phyloP scores from a whole-genome alignment of 225 moss, liverwort and hornwort species.

The Straminergon stramineum region DNA sequence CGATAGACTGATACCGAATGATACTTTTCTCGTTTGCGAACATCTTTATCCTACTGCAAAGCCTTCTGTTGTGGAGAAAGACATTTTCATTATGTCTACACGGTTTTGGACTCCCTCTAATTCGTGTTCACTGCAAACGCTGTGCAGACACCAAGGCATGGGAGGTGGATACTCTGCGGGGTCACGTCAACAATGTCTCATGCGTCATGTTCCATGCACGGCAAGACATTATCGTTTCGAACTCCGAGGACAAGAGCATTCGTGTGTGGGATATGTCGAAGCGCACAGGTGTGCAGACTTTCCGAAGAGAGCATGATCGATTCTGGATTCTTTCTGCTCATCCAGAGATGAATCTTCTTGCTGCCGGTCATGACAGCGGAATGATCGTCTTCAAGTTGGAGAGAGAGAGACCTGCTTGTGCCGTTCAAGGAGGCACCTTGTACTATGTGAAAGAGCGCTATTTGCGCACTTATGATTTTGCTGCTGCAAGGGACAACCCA shows the following conservation, averaged over 20 bases:
- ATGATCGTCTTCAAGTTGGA: conserved; percentile 99
- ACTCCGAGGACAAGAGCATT: conserved; percentile 97
- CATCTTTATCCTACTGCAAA: neutral
- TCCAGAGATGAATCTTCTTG: conserved; percentile 96
- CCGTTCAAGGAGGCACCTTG: conserved; percentile 89
- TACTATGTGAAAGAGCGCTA: conserved; percentile 98
- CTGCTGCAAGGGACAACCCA: conserved; percentile 74
- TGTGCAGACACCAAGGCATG: conserved; percentile 88
- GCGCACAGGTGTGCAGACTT: conserved; percentile 93
- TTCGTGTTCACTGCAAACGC: neutral
- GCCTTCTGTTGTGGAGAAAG: neutral
- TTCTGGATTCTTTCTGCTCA: conserved; percentile 97
- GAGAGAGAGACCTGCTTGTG: conserved; percentile 97
- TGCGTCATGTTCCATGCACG: conserved; percentile 97
- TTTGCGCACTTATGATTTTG: conserved; percentile 89
- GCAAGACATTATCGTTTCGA: conserved; percentile 96
- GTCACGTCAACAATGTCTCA: conserved; percentile 95
- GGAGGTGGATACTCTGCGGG: conserved; percentile 96
- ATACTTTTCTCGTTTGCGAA: neutral
- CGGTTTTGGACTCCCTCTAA: neutral
- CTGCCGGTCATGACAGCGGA: conserved; percentile 98
- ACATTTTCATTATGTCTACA: neutral
- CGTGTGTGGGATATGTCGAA: conserved; percentile 99
- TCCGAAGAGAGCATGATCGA: conserved; percentile 90
- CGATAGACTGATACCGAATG: neutral